Percentiles rank a stretch among this genome's conserved stretches.
These are phyloP conservation scores for Acanthamoeba lenticulata DNA, from an alignment of 208 protist species.

Conservation along the genomic window DNA sequence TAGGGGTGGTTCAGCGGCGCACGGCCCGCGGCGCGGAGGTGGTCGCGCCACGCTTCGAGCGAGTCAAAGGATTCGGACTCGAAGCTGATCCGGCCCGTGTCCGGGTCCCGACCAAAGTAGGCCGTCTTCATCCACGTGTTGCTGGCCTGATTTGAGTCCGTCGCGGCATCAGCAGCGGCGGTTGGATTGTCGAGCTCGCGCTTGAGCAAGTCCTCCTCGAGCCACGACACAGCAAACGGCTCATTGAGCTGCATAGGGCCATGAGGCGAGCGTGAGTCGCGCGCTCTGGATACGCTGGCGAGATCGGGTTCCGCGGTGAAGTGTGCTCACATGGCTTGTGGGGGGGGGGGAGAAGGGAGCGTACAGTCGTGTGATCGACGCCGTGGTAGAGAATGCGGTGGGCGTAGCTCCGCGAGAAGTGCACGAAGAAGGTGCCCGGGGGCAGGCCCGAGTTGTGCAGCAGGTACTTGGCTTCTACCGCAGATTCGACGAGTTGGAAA, in stretches of 20 bases:
- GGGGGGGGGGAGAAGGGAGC: background rate
- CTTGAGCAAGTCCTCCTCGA: background rate
- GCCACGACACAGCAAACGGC: slow-evolving; percentile 2
- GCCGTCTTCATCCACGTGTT: background rate
- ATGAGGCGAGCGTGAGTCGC: background rate
- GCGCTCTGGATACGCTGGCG: background rate
- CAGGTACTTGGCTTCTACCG: background rate
- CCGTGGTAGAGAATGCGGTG: background rate
- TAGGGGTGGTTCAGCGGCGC: background rate
- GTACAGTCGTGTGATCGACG: background rate
- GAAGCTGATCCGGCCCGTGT: background rate
- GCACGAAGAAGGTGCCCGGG: background rate
- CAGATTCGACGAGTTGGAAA: slow-evolving; percentile 41
- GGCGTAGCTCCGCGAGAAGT: background rate
- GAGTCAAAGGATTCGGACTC: background rate
- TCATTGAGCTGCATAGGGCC: background rate
- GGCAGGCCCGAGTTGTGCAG: background rate
- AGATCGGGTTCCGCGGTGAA: background rate
- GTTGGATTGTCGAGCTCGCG: background rate
- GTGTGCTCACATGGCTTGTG: background rate
- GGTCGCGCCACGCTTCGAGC: background rate
- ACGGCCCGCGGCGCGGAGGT: background rate
- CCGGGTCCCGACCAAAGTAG: background rate
- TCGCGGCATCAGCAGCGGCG: background rate
- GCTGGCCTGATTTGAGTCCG: too few relatives aligned